Evolutionary conservation across 2,329 filamentous ascomycete species (phyloP).

Genomic region (Paecilomyces formosus): DNA sequence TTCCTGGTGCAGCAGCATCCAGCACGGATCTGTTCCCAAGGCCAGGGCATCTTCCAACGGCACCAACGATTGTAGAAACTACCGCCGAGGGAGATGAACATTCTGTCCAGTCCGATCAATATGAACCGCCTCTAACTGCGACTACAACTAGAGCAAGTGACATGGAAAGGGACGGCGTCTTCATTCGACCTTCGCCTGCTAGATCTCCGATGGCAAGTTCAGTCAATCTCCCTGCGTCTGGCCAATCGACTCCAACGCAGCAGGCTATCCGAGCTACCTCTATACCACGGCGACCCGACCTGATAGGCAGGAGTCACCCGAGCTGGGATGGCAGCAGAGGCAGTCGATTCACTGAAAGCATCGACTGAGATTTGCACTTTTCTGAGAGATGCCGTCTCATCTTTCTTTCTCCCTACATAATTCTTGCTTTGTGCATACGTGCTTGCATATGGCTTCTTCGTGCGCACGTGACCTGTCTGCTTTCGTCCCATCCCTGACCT

Average conservation of each 20-base stretch:
- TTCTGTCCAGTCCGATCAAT: neutral
- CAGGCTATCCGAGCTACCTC: slow-evolving; percentile 15
- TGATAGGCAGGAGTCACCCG: slow-evolving; percentile 34
- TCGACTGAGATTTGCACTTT: slow-evolving; percentile 7
- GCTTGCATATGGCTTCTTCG: neutral
- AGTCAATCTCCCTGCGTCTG: slow-evolving; percentile 16
- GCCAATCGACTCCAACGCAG: slow-evolving; percentile 14
- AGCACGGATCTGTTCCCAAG: slow-evolving; percentile 13
- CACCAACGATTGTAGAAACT: slow-evolving; percentile 7
- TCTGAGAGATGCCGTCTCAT: neutral
- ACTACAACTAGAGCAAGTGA: slow-evolving; percentile 20
- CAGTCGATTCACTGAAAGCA: slow-evolving; percentile 37
- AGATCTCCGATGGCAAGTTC: slow-evolving; percentile 34
- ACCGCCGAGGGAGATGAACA: slow-evolving; percentile 1
- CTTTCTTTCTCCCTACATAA: neutral
- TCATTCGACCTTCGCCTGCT: slow-evolving; percentile 37
- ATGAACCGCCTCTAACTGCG: slow-evolving; percentile 15
- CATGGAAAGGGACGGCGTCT: slow-evolving; percentile 21
- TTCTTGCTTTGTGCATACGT: neutral
- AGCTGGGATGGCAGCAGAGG: slow-evolving; percentile 38
- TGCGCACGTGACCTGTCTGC: neutral
- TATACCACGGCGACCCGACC: slow-evolving; percentile 26
- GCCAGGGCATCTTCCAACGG: slow-evolving; percentile 9
- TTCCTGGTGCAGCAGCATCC: slow-evolving; percentile 18
- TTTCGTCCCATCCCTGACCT: neutral